Evolutionary conservation across 352 stramenopile genomes (phyloP).

Genomic region (Globisporangium emineosum): DNA sequence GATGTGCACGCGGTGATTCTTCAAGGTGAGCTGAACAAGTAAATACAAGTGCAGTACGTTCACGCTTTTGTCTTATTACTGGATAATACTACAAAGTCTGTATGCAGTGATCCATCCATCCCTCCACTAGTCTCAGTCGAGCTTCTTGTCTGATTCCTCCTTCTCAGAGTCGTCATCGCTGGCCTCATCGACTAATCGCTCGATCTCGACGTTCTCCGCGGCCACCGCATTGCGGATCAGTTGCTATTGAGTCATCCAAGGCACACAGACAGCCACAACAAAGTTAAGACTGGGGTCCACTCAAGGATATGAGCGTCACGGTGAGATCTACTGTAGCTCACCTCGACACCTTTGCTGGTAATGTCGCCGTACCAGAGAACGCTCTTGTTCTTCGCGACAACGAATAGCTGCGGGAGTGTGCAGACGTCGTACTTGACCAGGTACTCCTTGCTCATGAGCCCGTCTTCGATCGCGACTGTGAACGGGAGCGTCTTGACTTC

Average conservation of each 20-base stretch:
- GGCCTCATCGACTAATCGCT: neutral
- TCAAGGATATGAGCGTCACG: neutral
- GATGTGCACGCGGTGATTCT: constrained; percentile 44
- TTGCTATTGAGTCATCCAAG: constrained; percentile 5
- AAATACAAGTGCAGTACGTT: neutral
- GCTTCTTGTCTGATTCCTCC: constrained; percentile 1
- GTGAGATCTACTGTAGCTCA: constrained; percentile 11
- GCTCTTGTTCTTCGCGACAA: constrained; percentile 54
- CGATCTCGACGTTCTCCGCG: constrained; percentile 24
- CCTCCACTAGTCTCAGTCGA: neutral
- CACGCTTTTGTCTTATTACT: neutral
- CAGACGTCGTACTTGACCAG: constrained; percentile 63
- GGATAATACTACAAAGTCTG: no score
- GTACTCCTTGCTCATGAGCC: constrained; percentile 71
- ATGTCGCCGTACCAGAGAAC: constrained; percentile 60
- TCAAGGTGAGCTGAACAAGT: constrained; percentile 7
- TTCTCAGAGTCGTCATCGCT: neutral
- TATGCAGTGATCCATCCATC: no score
- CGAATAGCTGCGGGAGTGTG: constrained; percentile 51
- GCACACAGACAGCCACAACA: neutral
- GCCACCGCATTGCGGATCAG: constrained; percentile 34
- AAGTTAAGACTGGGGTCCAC: neutral
- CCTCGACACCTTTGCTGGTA: constrained; percentile 31
- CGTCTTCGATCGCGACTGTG: constrained; percentile 64
- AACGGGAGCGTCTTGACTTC: constrained; percentile 51